Evolutionary conservation across 441 rosid species (phyloP).

Genomic region (Rhodomyrtus psidioides): DNA sequence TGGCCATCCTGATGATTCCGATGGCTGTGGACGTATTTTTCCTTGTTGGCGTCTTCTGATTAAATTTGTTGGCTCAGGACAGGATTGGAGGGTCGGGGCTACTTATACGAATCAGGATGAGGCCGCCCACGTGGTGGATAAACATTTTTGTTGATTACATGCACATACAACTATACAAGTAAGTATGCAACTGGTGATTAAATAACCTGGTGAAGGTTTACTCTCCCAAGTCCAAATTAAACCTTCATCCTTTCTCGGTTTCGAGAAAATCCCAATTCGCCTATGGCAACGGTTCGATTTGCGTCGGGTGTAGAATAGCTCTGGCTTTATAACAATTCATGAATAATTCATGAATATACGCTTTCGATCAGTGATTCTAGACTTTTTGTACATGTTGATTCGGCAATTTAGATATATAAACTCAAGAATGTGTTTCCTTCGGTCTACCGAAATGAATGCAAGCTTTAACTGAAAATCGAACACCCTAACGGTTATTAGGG

Average conservation of each 20-base stretch:
- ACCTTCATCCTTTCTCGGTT: neutral
- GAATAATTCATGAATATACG: too few species aligned
- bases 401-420: too few species aligned
- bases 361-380: too few species aligned
- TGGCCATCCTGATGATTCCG: neutral
- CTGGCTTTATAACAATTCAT: neutral
- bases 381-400: too few species aligned
- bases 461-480: too few species aligned
- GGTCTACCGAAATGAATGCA: too few species aligned
- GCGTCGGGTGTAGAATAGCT: neutral
- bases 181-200: neutral
- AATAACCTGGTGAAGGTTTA: neutral
- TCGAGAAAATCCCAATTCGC: neutral
- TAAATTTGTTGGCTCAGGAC: too few species aligned
- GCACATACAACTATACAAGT: neutral
- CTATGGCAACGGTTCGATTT: neutral
- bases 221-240: neutral
- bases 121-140: neutral
- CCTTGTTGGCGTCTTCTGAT: too few species aligned
- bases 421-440: too few species aligned
- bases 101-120: neutral
- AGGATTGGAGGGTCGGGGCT: neutral
- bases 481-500: neutral
- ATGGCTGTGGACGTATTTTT: neutral
- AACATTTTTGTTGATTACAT: neutral